phyloP scores from a whole-genome alignment of 192 early-diverging fungal genomes.

The Chytriomyces sp. region DNA sequence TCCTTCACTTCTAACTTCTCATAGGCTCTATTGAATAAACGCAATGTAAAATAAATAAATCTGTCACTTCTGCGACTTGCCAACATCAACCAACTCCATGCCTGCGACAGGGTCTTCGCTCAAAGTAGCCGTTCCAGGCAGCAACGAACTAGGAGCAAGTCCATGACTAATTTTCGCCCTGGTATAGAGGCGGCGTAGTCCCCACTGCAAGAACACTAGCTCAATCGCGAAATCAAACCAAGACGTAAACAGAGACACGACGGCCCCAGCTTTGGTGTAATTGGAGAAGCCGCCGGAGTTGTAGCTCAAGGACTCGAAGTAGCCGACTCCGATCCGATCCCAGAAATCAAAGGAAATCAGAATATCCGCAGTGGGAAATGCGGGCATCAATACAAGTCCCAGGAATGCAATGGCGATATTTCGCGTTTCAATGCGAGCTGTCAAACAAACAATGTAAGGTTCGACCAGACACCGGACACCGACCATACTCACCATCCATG shows the following conservation, averaged over 20 bases:
- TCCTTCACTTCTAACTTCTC: too few relatives aligned
- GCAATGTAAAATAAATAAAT: too few relatives aligned
- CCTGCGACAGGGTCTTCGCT: too few relatives aligned
- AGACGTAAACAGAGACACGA: not conserved
- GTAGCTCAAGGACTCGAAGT: not conserved
- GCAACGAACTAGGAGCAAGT: too few relatives aligned
- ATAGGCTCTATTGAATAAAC: too few relatives aligned
- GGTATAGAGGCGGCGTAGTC: not conserved
- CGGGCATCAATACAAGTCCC: not conserved
- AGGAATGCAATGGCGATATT: not conserved
- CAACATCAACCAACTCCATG: too few relatives aligned
- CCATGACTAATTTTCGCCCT: too few relatives aligned
- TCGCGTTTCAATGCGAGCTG: not conserved
- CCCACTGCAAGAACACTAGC: not conserved
- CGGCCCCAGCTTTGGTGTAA: not conserved
- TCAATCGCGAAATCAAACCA: not conserved
- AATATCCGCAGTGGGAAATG: not conserved
- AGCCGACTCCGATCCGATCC: not conserved
- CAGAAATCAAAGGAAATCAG: constrained; percentile 3
- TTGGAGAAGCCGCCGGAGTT: not conserved
- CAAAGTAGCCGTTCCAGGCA: too few relatives aligned
- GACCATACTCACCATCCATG: not conserved
- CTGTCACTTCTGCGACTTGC: too few relatives aligned
- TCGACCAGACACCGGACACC: not conserved
- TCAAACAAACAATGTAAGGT: not conserved